Evolutionary conservation across 768 basidiomycete species (phyloP).

Genomic region (Lentinula detonsa): DNA sequence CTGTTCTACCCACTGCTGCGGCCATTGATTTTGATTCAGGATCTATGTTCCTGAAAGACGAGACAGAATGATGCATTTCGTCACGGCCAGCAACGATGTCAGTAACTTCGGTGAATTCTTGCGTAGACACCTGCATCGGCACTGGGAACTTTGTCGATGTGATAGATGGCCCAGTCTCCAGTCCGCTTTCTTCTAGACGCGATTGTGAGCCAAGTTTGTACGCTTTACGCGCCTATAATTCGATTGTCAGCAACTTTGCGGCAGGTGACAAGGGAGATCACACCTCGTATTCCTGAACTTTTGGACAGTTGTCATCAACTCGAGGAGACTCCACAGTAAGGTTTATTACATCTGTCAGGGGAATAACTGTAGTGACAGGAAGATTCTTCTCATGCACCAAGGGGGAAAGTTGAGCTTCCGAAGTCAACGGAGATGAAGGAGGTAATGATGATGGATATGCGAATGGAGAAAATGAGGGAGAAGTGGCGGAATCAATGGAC

Average conservation of each 20-base stretch:
- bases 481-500: neutral
- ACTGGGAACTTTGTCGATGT: neutral
- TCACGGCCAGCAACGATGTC: neutral
- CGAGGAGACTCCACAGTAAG: neutral
- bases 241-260: neutral
- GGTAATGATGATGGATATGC: slow-evolving; percentile 1
- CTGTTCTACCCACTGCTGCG: neutral
- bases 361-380: neutral
- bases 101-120: neutral
- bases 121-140: neutral
- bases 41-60: neutral
- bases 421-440: slow-evolving; percentile 1
- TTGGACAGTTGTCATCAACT: no score
- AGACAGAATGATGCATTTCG: neutral
- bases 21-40: neutral
- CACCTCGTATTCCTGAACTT: neutral
- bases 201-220: neutral
- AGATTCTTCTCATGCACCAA: neutral
- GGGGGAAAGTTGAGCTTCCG: slow-evolving; percentile 3
- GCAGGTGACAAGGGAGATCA: neutral
- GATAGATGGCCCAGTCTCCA: neutral
- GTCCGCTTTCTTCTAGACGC: neutral
- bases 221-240: neutral
- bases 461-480: neutral
- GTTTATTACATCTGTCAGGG: neutral